Evolutionary conservation across 495 filamentous ascomycete species (phyloP), one percentile per base, ranked within the genome.

Genomic region (Aspergillus coremiiformis): DNA sequence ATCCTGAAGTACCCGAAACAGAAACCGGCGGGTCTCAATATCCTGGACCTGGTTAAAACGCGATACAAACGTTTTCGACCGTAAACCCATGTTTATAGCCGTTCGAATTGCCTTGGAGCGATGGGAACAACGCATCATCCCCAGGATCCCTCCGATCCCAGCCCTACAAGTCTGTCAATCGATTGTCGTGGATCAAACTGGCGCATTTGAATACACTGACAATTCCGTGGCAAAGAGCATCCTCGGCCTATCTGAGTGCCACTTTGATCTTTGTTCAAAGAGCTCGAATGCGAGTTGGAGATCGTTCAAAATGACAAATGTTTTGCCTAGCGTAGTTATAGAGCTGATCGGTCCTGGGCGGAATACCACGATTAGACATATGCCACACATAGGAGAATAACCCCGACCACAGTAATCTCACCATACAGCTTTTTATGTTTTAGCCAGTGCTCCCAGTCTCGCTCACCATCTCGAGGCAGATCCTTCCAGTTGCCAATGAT

Each of bases 391-490:
- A 24, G 23, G 27, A 10, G 6, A 14, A 17, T 1, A 3, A 20
- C 19, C n/a, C 14, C 20, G 15, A 20, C 15, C 15, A 41, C 12
- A 9, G 26, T 42, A 14, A 35, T 29, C 17, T 58, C n/a, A 66
- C 63, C 76, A 57, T 79, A 79, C 9, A 61, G 43, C 23, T 75
- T 66, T 46, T 78, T 79, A 51, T 77, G 71, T 39, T 73, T 64
- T 0, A 73, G 23, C 77, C 77, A 80, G 49, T 80, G 72, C 19
- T 65, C 48, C 50, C 61, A 70, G 44, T 79, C 76, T 5, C 62
- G 62, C n/a, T 55, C 56, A 0, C 65, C 71, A 4, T 59, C 50
- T 5, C 53, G 50, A 3, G 77, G 76, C 2, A 78, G 56, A 46
- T 79, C 73, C 3, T 50, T 52, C 10, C 79, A 21, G 53, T 79